Evolutionary conservation across 2,329 filamentous ascomycete species (phyloP).

Genomic region (Emmonsiellopsis sp.): DNA sequence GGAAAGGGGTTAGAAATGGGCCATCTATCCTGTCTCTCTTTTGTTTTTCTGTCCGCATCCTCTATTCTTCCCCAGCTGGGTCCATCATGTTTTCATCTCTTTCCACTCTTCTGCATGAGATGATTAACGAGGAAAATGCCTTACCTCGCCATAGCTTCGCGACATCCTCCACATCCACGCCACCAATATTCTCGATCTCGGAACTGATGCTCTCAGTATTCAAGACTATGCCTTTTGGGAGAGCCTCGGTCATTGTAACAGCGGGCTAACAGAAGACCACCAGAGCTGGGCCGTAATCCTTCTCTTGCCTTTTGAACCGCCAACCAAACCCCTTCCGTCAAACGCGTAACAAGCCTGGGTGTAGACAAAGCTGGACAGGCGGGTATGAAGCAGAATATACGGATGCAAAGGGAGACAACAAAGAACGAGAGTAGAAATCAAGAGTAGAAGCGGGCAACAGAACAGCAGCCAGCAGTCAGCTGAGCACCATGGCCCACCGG

Average conservation of each 20-base stretch:
- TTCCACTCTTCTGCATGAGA: background rate
- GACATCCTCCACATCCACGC: conserved; percentile 33
- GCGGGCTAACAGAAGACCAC: background rate
- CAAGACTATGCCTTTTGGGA: conserved; percentile 32
- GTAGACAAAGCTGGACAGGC: too few relatives aligned
- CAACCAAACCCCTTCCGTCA: background rate
- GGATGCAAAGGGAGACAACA: background rate
- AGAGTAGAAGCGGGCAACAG: background rate
- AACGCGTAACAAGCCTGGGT: background rate
- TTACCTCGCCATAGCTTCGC: conserved; percentile 43
- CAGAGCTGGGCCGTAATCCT: background rate
- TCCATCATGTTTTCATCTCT: background rate
- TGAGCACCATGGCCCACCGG: conserved; percentile 1
- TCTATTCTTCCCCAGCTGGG: background rate
- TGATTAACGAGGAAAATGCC: conserved; percentile 9
- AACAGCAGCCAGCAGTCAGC: background rate
- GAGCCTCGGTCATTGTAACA: conserved; percentile 27
- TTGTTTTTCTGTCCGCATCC: background rate
- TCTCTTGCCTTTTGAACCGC: background rate
- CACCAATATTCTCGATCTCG: conserved; percentile 28
- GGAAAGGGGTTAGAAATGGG: background rate
- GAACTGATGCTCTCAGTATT: conserved; percentile 29
- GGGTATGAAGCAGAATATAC: too few relatives aligned
- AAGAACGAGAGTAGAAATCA: background rate
- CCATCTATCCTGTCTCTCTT: background rate